Base-by-base conservation (phyloP, 768 basidiomycete genomes). In the Lepiota subincarnata region DNA sequence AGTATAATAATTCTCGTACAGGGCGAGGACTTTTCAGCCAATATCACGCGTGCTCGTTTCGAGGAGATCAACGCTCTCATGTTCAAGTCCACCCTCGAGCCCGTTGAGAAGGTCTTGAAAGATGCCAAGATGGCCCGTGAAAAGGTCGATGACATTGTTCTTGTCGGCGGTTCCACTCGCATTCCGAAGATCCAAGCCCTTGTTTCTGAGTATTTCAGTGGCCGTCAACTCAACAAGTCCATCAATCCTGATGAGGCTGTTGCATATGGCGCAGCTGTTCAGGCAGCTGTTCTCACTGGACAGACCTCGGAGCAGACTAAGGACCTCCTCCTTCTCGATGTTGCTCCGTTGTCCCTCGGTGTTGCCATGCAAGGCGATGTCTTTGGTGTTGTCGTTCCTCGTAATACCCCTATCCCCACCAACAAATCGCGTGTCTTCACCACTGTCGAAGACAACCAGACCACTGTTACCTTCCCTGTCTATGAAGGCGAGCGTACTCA, bases 331-430 rank as follows among this genome's bases (percentile, higher is more conserved):
- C 85, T 99, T 63, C 93, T 99, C 64, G 97, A 99, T 75, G 96
- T 99, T 59, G 89, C 97, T 59, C 96, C 97, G 60, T 82, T 99
- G 55, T 98, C 95, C 58, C 89, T 99, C 65, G 96, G 96, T 87
- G 97, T 99, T 62, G 97, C 97, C 72, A 99, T 99, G 97, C 97
- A 99, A 73, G 97, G 97, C 67, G 97, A 99, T 70, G 92, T 99
- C 69, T 99, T 99, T 73, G 97, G 97, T 79, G 89, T 98, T 58
- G 97, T 99, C 66, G 94, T 99, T 64, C 96, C 96, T 68, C 90
- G 97, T 64, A 99, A 99, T 82, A 98, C 97, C 60, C 93, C 96
- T 64, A 98, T 99, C 72, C 97, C 97, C 53, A 94, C 96, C 70
- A 98, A 95, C 86, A 99, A 98, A 79, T 95, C 93, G 36, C 83